Conservation (phyloP, 1,284 basidiomycete species). For the Dichomitus squalens region DNA sequence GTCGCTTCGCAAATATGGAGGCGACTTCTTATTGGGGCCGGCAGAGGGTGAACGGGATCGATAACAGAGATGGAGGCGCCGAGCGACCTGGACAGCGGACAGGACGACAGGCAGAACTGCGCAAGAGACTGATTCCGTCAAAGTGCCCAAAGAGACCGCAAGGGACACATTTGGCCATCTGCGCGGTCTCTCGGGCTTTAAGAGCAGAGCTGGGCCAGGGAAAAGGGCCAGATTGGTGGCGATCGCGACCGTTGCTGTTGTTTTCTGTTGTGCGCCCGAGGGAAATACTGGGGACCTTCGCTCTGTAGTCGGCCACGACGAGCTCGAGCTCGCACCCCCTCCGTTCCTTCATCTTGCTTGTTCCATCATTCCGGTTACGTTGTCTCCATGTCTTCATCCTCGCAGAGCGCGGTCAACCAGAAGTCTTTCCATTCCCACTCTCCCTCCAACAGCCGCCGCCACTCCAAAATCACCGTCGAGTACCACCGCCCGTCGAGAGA, state of each 20-base stretch:
- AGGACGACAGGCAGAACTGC: neutral
- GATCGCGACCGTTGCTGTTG: slow-evolving; percentile 19
- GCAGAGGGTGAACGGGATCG: slow-evolving; percentile 22
- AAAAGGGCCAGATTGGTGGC: neutral
- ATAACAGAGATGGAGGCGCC: slow-evolving; percentile 10
- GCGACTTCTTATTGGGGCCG: neutral
- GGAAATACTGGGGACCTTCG: neutral
- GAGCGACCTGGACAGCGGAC: slow-evolving; percentile 3
- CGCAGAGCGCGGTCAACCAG: slow-evolving; percentile 42
- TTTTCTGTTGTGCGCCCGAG: slow-evolving; percentile 8
- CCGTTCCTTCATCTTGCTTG: slow-evolving; percentile 6
- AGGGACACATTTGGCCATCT: slow-evolving; percentile 4
- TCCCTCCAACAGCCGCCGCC: slow-evolving; percentile 46
- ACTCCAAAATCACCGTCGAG: slow-evolving; percentile 73
- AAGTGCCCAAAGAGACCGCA: slow-evolving; percentile 11
- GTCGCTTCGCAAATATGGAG: neutral
- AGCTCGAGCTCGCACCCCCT: slow-evolving; percentile 9
- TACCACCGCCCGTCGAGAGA: slow-evolving; percentile 67
- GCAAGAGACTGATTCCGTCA: slow-evolving; percentile 10
- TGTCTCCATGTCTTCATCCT: slow-evolving; percentile 29
- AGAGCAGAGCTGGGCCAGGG: neutral
- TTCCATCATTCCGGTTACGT: slow-evolving; percentile 8
- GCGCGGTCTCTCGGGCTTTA: neutral
- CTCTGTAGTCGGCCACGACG: slow-evolving; percentile 19
- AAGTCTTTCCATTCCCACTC: slow-evolving; percentile 32